Evolutionary conservation across 345 rosid species (phyloP), one percentile per base, ranked within the genome.

Genomic region (Dovyalis caffra): DNA sequence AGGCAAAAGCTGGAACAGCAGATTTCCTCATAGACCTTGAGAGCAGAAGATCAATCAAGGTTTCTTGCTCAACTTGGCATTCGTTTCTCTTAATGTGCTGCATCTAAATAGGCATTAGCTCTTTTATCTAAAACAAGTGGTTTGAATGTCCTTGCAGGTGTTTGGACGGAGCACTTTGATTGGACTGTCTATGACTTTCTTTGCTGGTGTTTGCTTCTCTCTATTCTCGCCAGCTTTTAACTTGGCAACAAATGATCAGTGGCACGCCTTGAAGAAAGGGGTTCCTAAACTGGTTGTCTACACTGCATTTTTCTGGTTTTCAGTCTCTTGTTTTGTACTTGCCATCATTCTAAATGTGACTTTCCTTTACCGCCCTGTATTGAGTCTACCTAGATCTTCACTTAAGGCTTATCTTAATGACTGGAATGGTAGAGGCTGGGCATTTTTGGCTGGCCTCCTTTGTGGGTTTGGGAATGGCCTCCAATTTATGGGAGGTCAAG

Each of bases 401-500:
- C 76, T 88, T 34, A 88, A 83, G 85, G 96, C 92, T 77, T 94
- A 94, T 69, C 23, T 90, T 25, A 85, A 82, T 1, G 97, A 94
- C 75, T 88, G 95, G 90, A 86, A 92, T 47, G 93, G 97, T 57
- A 85, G 98, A 75, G 90, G 97, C 37, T 94, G 93, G 98, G 91
- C 98, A 45, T 68, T 94, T 49, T 72, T 89, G 83, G 98, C 98
- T 8, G 98, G 97, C 2, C 73, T 94, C 38, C 78, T 94, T 9
- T 94, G 97, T 78, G 98, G 98, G 0, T 88, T 93, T 62, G 97
- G 97, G 0, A 85, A 91, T 56, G 98, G 97, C 49, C 94, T 92
- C 74, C 97, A 91, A 80, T 91, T 91, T 63, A 94, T 94, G 93
- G 94, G 94, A 0, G 98, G 98, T 69, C 97, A 94, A 78, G 95